Evolutionary conservation across 2,329 filamentous ascomycete species (phyloP), one percentile per base, ranked within the genome.

Genomic region (Endocalyx cinctus): DNA sequence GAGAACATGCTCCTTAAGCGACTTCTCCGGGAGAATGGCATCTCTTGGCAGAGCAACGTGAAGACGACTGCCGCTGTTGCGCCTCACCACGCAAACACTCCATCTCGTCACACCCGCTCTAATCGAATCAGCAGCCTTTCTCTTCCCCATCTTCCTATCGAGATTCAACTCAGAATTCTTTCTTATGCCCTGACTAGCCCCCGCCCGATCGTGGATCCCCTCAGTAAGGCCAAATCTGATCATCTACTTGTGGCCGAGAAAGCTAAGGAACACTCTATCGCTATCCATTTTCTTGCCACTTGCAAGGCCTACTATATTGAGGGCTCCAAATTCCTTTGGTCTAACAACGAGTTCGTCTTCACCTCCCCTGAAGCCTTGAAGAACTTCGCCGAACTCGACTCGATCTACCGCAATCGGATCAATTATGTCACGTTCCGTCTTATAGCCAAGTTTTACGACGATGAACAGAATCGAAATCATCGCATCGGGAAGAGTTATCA

Each of bases 371-470:
- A 66, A 23, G 61, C 70, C 3, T 53, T 78, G 5, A 63, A 62
- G 25, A 62, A 66, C 30, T 75, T 78, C 43, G 55, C 61, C 29
- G 66, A 70, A 18, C 52, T 77, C 22, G 55, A 61, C 27, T 37
- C 60, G 10, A 37, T 52, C 5, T 64, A 64, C 35, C 69, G 74
- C 12, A 51, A 61, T 19, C 51, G 57, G 10, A 62, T 78, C 34
- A 59, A 59, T 16, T 56, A 66, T 35, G 52, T 72, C 45, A 74
- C 60, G 17, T 55, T 77, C 25, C 70, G 74, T 26, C 57, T 77
- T 46, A 67, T 77, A 37, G 73, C 72, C 8, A 63, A 61, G 32
- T 77, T 72, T 48, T 78, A 74, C 39, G 71, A 76, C 35, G 72
- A 77, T 30, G 60, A 68, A 29, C n/a, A n/a, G n/a, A 63, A 59